Percentiles rank a stretch among this genome's conserved stretches.
Evolutionary conservation across 2,329 filamentous ascomycete genomes (phyloP).

Genomic region (Whalleya microplaca): DNA sequence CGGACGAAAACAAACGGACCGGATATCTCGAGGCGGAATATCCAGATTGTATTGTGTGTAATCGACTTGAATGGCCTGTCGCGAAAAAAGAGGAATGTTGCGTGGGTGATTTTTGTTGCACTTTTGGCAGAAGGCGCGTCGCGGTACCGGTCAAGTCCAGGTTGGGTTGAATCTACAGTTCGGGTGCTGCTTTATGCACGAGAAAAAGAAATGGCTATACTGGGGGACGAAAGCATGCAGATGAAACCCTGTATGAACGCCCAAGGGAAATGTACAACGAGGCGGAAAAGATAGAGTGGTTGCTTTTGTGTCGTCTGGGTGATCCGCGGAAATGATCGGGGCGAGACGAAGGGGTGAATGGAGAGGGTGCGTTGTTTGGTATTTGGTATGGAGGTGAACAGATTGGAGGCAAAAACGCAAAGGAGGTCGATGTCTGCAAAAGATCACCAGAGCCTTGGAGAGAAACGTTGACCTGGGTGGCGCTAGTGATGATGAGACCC

Average conservation of each 20-base stretch:
- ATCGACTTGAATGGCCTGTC: not conserved
- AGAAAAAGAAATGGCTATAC: slow-evolving; percentile 20
- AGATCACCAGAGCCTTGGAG: slow-evolving; percentile 23
- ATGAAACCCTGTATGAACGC: slow-evolving; percentile 7
- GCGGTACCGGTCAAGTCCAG: slow-evolving; percentile 18
- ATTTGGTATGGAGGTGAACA: slow-evolving; percentile 2
- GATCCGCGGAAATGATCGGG: slow-evolving; percentile 5
- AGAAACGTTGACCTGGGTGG: slow-evolving; percentile 26
- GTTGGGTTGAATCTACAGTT: slow-evolving; percentile 25
- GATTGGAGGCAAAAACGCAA: slow-evolving; percentile 32
- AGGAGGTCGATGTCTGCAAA: slow-evolving; percentile 29
- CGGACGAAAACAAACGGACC: slow-evolving; percentile 1
- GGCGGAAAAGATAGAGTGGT: slow-evolving; percentile 3
- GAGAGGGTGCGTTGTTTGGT: slow-evolving; percentile 15
- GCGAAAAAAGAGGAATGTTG: not conserved
- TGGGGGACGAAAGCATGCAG: slow-evolving; percentile 17
- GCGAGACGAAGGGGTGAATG: slow-evolving; percentile 6
- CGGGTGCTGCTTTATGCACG: slow-evolving; percentile 27
- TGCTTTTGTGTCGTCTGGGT: slow-evolving; percentile 9
- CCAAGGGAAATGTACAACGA: slow-evolving; percentile 9
- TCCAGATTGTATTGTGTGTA: not conserved
- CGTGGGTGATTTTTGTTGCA: slow-evolving; percentile 9
- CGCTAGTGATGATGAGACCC: slow-evolving; percentile 15
- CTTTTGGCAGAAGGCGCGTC: slow-evolving; percentile 26
- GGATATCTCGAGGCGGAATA: slow-evolving; percentile 2